Conservation (phyloP, 2,329 filamentous ascomycete species). For the Fusarium denticulatum region DNA sequence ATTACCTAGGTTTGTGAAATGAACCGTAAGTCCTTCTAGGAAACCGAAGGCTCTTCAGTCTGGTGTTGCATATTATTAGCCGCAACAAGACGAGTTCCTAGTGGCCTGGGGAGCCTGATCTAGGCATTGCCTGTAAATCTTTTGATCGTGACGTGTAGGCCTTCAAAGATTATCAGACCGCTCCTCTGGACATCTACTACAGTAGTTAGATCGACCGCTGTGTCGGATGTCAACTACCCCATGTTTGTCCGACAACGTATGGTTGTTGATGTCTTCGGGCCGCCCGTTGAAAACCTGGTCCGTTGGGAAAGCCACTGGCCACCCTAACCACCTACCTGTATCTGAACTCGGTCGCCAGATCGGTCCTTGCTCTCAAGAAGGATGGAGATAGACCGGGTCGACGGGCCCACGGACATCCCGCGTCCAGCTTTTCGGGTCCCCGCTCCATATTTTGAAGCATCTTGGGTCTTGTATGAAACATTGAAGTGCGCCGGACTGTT, state of each 20-base stretch:
- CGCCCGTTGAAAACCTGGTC: slow-evolving; percentile 10
- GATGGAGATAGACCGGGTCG: slow-evolving; percentile 25
- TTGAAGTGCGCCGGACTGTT: slow-evolving; percentile 12
- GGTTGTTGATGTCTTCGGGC: slow-evolving; percentile 29
- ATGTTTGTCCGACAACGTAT: slow-evolving; percentile 20
- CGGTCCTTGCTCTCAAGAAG: slow-evolving; percentile 13
- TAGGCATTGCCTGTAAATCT: not conserved
- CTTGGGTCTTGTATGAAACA: not conserved
- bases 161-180: slow-evolving; percentile 3
- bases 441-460: slow-evolving; percentile 20
- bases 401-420: slow-evolving; percentile 23
- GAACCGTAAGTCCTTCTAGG: slow-evolving; percentile 3
- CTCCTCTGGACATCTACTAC: not conserved
- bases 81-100: slow-evolving; percentile 17
- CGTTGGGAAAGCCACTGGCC: slow-evolving; percentile 3
- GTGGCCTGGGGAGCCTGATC: slow-evolving; percentile 6
- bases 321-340: slow-evolving; percentile 4
- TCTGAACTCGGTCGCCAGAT: not conserved
- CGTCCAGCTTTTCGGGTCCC: slow-evolving; percentile 21
- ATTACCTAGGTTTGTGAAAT: slow-evolving; percentile 9
- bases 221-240: slow-evolving; percentile 19
- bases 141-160: slow-evolving; percentile 2
- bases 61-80: slow-evolving; percentile 1
- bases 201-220: not conserved
- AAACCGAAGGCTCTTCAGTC: slow-evolving; percentile 32